These are phyloP conservation scores for Thymus quinquecostatus DNA, from an alignment of 257 asterid species.

Conservation along the genomic window DNA sequence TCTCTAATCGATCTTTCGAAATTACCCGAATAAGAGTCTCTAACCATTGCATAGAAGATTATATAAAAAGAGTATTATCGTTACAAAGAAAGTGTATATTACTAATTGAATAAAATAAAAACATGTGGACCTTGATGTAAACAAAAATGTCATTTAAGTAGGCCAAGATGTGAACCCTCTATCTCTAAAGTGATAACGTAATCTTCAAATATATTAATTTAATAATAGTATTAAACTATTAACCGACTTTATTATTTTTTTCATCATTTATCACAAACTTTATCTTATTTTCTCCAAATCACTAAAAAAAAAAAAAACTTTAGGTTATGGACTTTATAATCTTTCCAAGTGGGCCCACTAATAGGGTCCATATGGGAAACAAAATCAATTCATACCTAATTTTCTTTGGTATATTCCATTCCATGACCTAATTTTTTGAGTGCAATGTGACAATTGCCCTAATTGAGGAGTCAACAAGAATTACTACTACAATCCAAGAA, in stretches of 20 bases:
- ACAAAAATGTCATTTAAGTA: not conserved
- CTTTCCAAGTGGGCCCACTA: slow-evolving; percentile 19
- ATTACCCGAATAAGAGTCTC: too few species aligned
- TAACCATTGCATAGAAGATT: too few species aligned
- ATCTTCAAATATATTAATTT: slow-evolving; percentile 10
- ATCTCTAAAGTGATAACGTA: slow-evolving; percentile 21
- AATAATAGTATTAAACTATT: not conserved
- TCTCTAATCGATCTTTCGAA: too few species aligned
- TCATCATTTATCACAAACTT: slow-evolving; percentile 12
- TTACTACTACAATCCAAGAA: slow-evolving; percentile 26
- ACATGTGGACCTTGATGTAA: slow-evolving; percentile 25
- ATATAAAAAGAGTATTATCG: not conserved
- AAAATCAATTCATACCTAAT: slow-evolving; percentile 33
- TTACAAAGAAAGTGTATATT: not conserved
- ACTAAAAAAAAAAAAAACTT: not conserved
- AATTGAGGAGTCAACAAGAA: slow-evolving; percentile 9
- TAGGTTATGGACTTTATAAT: slow-evolving; percentile 6
- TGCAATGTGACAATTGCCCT: slow-evolving; percentile 35
- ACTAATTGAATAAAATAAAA: not conserved
- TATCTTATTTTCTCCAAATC: slow-evolving; percentile 16
- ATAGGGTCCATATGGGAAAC: slow-evolving; percentile 6
- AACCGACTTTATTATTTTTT: not conserved
- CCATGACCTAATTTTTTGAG: slow-evolving; percentile 45
- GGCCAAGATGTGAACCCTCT: not conserved
- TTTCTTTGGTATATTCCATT: slow-evolving; percentile 16